These are phyloP conservation scores for Meyerozyma carpophila DNA, from an alignment of 1,139 yeast species.

Conservation along the genomic window DNA sequence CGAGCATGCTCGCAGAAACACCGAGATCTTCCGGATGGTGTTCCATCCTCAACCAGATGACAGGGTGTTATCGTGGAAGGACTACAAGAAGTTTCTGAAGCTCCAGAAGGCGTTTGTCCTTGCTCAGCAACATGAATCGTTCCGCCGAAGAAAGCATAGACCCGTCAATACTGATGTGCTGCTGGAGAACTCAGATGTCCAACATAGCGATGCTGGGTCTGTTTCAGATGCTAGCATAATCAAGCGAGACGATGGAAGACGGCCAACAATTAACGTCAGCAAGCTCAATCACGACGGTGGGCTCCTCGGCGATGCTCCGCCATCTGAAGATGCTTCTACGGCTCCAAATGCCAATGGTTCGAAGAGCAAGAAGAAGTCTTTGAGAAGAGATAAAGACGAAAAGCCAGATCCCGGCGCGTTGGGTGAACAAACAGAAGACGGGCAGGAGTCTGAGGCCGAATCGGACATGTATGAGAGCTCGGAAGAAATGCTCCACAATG, in stretches of 20 bases:
- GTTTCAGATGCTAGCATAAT: conserved; percentile 7
- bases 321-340: conserved; percentile 8
- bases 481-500: neutral
- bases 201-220: conserved; percentile 8
- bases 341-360: conserved; percentile 3
- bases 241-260: conserved; percentile 9
- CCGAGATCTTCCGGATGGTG: conserved; percentile 73
- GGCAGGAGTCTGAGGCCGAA: neutral
- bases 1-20: conserved; percentile 78
- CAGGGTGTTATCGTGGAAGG: conserved; percentile 80
- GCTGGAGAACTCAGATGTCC: conserved; percentile 12
- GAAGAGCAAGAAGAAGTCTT: conserved; percentile 2
- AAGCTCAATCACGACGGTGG: conserved; percentile 28
- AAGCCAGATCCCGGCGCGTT: conserved; percentile 7
- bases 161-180: conserved; percentile 6
- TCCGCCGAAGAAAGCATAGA: conserved; percentile 17
- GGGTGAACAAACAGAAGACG: conserved; percentile 4
- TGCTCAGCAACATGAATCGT: conserved; percentile 42
- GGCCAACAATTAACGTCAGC: conserved; percentile 22
- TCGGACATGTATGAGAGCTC: neutral
- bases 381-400: conserved; percentile 3
- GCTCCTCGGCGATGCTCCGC: conserved; percentile 36
- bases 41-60: conserved; percentile 97
- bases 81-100: conserved; percentile 67
- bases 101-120: conserved; percentile 50